Percentiles rank a stretch among this genome's conserved stretches.
Evolutionary conservation across 495 filamentous ascomycete genomes (phyloP).

Genomic region (Penicillium steckii): DNA sequence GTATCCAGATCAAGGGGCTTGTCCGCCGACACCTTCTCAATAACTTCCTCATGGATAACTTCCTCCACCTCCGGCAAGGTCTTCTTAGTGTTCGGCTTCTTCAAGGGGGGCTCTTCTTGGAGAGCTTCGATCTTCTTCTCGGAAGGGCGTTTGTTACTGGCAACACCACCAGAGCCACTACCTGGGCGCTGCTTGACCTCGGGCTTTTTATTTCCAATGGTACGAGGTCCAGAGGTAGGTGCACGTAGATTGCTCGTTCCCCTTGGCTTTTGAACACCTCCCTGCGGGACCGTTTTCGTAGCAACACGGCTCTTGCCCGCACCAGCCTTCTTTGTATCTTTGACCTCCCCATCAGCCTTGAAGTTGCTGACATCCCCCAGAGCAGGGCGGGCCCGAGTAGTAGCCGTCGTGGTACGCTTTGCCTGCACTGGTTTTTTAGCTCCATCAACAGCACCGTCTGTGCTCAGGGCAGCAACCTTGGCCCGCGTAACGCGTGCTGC

Average conservation of each 20-base stretch:
- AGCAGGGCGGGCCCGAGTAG: conserved; percentile 56
- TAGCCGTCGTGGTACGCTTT: conserved; percentile 66
- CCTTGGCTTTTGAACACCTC: conserved; percentile 76
- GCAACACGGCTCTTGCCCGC: conserved; percentile 57
- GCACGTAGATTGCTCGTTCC: conserved; percentile 62
- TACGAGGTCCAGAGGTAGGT: conserved; percentile 61
- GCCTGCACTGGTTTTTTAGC: conserved; percentile 72
- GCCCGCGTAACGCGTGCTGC: conserved; percentile 86
- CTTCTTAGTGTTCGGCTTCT: conserved; percentile 50
- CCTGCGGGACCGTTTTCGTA: conserved; percentile 71
- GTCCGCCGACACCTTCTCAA: conserved; percentile 7
- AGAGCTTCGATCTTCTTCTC: conserved; percentile 28
- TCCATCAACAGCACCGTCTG: conserved; percentile 51
- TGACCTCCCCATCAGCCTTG: conserved; percentile 63
- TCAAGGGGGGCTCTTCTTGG: conserved; percentile 59
- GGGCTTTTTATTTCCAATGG: conserved; percentile 61
- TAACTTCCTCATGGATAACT: no score
- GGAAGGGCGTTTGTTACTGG: conserved; percentile 56
- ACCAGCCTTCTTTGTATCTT: conserved; percentile 67
- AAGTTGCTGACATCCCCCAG: conserved; percentile 97
- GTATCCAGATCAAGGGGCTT: conserved; percentile 61
- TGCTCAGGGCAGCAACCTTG: conserved; percentile 69
- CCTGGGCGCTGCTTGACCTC: conserved; percentile 69
- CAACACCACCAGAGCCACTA: conserved; percentile 67
- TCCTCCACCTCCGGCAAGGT: conserved; percentile 14